A percentile compares a stretch with the other conserved stretches of the same genome.
Evolutionary conservation across 1,139 yeast genomes (phyloP).

Genomic region (Spencermartinsiella ligniputridi): DNA sequence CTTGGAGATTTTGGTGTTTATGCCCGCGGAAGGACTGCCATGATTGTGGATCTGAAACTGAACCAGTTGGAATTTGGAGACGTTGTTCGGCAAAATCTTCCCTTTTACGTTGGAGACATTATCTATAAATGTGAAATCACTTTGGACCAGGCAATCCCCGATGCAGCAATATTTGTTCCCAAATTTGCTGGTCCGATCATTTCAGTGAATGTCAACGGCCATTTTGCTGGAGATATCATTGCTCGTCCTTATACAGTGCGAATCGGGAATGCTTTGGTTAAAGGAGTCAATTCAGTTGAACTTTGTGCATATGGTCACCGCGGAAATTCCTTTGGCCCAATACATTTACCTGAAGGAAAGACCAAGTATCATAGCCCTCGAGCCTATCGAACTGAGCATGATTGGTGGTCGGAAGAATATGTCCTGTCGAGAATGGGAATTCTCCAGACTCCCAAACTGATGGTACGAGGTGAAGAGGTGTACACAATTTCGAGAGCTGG

Average conservation of each 20-base stretch:
- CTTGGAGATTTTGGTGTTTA: constrained; percentile 4
- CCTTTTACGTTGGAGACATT: constrained; percentile 3
- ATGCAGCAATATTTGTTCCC: constrained; percentile 2
- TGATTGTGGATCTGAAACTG: constrained; percentile 1
- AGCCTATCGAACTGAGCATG: constrained; percentile 5
- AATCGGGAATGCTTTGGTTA: background rate
- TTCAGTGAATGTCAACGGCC: constrained; percentile 1
- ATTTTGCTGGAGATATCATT: constrained; percentile 2
- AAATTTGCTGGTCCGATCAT: constrained; percentile 1
- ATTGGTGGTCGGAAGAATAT: constrained; percentile 5
- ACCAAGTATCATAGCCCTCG: constrained; percentile 4
- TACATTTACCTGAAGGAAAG: constrained; percentile 1
- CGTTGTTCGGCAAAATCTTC: constrained; percentile 1
- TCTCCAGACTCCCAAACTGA: constrained; percentile 1
- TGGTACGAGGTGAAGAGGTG: constrained; percentile 3
- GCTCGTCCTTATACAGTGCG: background rate
- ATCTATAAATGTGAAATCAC: background rate
- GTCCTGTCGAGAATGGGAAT: constrained; percentile 12
- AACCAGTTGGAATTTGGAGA: background rate
- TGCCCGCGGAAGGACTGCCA: background rate
- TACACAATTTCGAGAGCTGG: background rate
- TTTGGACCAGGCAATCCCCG: constrained; percentile 1
- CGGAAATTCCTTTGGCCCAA: constrained; percentile 3
- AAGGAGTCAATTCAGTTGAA: background rate
- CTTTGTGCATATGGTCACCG: constrained; percentile 1